Base-by-base conservation (phyloP, 2,329 filamentous ascomycete genomes). In the Shiraia sp. region DNA sequence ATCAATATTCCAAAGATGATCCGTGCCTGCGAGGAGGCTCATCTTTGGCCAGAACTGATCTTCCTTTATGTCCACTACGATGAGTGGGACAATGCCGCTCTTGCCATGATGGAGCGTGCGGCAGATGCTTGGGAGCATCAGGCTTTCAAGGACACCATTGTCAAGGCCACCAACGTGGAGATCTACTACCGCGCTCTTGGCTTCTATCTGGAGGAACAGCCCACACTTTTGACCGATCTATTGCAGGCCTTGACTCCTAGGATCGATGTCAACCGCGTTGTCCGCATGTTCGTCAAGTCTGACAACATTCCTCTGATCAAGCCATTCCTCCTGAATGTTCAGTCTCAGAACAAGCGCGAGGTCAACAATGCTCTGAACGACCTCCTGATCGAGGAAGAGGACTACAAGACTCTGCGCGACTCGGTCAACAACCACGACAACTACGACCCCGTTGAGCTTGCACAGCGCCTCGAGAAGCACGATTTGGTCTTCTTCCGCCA, bases 361-460 rank as follows among this genome's bases (percentile, higher is more conserved):
- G 93, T 99, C 65, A 99, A 99, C 73, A 90, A 95, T 65, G 93
- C 93, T 17, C 96, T 99, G 74, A 96, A 99, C 68, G 93, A 99
- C 67, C 75, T 99, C 32, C 78, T 99, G 59, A 99, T 99, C 47
- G 93, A 99, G 72, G 93, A 99, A 72, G 95, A 99, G 68, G 95
- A 99, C 69, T 92, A 99, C 81, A 97, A 99, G 85, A 96, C 92
- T 12, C 80, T 99, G 19, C 88, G 90, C 38, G 93, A 99, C 72
- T 99, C 93, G 2, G 92, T 96, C 9, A 90, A 96, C 75, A 96
- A 96, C 75, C 95, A 96, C 71, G 93, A 99, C 78, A 99, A 99
- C 75, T 99, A 97, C 67, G 95, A 99, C 69, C 87, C 92, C 2
- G 88, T 95, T 32, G 91, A 95, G 17, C 82, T 99, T 47, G 95